Conservation (phyloP, 1,284 basidiomycete genomes). For the Sutorius eximius region DNA sequence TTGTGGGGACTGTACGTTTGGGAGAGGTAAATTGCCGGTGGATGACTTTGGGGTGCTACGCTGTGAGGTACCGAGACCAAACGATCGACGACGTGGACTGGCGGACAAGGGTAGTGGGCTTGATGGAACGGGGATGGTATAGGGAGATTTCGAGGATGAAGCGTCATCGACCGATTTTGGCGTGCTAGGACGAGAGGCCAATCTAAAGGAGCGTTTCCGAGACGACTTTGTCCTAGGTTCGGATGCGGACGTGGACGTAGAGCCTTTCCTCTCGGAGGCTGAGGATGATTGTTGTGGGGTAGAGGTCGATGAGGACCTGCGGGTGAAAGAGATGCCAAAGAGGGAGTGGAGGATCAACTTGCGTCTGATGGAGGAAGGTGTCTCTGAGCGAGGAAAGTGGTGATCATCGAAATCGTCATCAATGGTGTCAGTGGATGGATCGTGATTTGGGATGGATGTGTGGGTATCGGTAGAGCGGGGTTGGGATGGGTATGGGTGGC, state of each 20-base stretch:
- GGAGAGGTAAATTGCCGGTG: conserved; percentile 28
- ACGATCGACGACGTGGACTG: conserved; percentile 36
- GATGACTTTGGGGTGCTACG: conserved; percentile 34
- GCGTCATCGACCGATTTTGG: conserved; percentile 33
- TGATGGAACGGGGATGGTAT: conserved; percentile 31
- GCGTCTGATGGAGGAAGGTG: conserved; percentile 30
- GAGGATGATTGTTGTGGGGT: conserved; percentile 18
- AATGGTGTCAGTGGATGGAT: conserved; percentile 14
- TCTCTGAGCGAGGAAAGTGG: conserved; percentile 28
- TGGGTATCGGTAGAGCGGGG: conserved; percentile 14
- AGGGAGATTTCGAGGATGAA: conserved; percentile 20
- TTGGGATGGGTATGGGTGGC: conserved; percentile 19
- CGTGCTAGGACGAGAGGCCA: conserved; percentile 34
- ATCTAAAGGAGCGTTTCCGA: conserved; percentile 35
- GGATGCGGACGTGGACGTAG: conserved; percentile 28
- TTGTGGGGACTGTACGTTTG: conserved; percentile 15
- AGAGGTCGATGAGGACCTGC: conserved; percentile 36
- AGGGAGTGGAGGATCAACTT: conserved; percentile 43
- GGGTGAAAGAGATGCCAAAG: conserved; percentile 50
- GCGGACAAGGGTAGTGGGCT: conserved; percentile 33
- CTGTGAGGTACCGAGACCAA: conserved; percentile 32
- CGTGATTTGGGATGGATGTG: conserved; percentile 17
- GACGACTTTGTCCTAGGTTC: conserved; percentile 16
- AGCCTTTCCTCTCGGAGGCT: conserved; percentile 23
- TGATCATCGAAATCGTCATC: conserved; percentile 29